Base-by-base conservation (phyloP, 352 stramenopile genomes). In the Phytophthora macrochlamydospora region DNA sequence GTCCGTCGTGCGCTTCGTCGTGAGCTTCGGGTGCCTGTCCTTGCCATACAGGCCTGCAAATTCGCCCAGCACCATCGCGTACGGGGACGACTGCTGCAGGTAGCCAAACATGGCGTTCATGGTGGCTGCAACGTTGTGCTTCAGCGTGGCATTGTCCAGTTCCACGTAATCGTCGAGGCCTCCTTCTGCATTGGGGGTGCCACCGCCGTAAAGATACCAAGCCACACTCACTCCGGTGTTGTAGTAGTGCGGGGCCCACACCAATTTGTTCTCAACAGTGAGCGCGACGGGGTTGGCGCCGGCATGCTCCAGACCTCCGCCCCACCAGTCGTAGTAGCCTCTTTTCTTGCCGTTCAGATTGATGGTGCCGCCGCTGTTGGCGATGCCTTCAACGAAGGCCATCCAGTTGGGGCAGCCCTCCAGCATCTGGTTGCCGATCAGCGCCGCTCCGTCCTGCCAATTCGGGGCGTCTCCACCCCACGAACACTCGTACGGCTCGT, bases 221-320 rank as follows among this genome's bases (percentile, higher is more conserved):
- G 76, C 72, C 1, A 80, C 80, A 45, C 66, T 82, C 5, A 91
- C 81, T 4, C 62, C 83, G 7, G 81, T 88, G 64, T 86, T 90
- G 74, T 91, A 91, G 65, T 91, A 91, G 46, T 91, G 83, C 9
- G 83, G 83, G 4, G 80, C 78, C 65, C 81, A 91, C 45, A 91
- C 83, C 5, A 91, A 56, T 48, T 90, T 91, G 75, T 87, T 75
- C 2, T 76, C 58, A 9, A 69, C 56, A 7, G 65, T 48, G 18
- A 88, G 70, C 3, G 68, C 71, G 13, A 89, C 65, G 9, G 81
- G 81, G 32, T 71, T 65, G 7, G 46, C 51, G 2, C 60, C 71
- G 1, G 79, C 83, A 2, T 76, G 56, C 54, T 85, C 63, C 4
- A 90, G 67, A 3, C 83, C 83, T 31, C 75, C 81, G n/a, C 83